These are phyloP conservation scores for Plantago coronopus DNA, from an alignment of 305 asterid species.

Conservation along the genomic window DNA sequence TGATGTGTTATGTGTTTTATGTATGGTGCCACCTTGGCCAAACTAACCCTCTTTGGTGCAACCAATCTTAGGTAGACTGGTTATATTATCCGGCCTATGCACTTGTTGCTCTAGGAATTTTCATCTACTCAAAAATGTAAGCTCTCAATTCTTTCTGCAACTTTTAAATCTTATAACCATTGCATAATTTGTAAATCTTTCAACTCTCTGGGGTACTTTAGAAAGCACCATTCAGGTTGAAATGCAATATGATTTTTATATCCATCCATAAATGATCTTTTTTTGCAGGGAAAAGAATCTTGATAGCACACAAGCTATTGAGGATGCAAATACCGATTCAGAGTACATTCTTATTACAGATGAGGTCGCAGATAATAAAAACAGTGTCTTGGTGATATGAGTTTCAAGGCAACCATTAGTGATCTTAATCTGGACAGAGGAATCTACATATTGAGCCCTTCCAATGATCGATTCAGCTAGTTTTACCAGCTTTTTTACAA, in stretches of 20 bases:
- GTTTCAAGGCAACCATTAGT: not conserved
- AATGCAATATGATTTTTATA: too few species aligned
- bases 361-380: not conserved
- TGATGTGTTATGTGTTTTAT: not conserved
- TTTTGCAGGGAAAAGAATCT: not conserved
- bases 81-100: conserved; percentile 55
- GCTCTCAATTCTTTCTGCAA: conserved; percentile 5
- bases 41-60: not conserved
- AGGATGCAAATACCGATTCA: not conserved
- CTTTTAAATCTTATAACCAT: not conserved
- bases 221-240: not conserved
- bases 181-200: not conserved
- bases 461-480: not conserved
- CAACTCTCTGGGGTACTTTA: not conserved
- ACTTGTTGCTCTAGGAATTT: conserved; percentile 52
- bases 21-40: not conserved
- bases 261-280: not conserved
- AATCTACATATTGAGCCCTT: not conserved
- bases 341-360: not conserved
- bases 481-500: not conserved
- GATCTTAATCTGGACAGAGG: not conserved
- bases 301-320: not conserved
- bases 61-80: conserved; percentile 59
- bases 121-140: conserved; percentile 55
- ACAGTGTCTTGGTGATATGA: not conserved